phyloP scores from a whole-genome alignment of 352 stramenopile species.

The Globisporangium cederbergense region DNA sequence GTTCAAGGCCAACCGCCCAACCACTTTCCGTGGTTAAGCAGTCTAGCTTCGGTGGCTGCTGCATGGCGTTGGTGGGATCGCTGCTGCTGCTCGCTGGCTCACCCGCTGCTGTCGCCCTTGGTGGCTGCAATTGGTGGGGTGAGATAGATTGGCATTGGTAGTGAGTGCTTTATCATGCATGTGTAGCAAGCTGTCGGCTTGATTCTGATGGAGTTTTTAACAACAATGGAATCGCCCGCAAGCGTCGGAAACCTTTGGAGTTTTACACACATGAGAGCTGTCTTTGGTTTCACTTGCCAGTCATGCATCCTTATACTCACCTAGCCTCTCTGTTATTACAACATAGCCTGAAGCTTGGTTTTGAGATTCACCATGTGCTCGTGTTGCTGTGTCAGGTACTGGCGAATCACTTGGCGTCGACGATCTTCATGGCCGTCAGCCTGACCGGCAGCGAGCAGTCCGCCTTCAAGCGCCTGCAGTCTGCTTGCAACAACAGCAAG shows the following conservation, averaged over 20 bases:
- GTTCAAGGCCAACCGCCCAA: slow-evolving; percentile 96
- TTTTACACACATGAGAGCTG: background rate
- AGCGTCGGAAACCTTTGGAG: slow-evolving; percentile 12
- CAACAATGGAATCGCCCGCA: slow-evolving; percentile 10
- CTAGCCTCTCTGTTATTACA: background rate
- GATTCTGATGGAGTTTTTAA: slow-evolving; percentile 6
- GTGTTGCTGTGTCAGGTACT: slow-evolving; percentile 28
- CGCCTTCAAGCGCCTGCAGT: slow-evolving; percentile 11
- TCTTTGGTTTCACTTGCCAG: background rate
- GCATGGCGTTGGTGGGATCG: background rate
- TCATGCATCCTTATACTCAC: too few species aligned
- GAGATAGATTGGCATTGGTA: background rate
- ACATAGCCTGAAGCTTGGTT: background rate
- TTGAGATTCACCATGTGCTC: slow-evolving; percentile 3
- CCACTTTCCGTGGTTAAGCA: slow-evolving; percentile 97
- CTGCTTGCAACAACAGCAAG: background rate
- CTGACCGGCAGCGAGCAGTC: background rate
- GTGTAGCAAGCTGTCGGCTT: slow-evolving; percentile 4
- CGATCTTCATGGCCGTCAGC: background rate
- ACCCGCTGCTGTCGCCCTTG: background rate
- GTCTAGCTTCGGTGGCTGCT: background rate
- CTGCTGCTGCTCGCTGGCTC: slow-evolving; percentile 1
- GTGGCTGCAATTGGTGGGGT: background rate
- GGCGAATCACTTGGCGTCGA: slow-evolving; percentile 16
- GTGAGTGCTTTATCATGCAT: background rate